Conservation (phyloP, 345 rosid genomes). For the Syzygium aromaticum region DNA sequence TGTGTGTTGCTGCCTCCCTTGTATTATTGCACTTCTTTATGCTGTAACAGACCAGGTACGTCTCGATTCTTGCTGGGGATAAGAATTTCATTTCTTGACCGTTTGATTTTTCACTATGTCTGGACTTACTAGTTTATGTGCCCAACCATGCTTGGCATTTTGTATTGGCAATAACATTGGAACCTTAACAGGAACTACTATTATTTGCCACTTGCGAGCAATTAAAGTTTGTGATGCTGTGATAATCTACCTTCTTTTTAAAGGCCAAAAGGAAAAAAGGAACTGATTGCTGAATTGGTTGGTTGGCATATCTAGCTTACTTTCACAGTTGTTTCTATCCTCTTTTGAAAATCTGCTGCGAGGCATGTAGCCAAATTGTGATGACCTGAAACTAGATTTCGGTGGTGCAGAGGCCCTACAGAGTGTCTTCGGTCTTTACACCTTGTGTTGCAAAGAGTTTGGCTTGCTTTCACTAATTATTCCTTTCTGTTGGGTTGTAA, state of each 20-base stretch:
- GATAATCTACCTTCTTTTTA: neutral
- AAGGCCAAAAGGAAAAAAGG: neutral
- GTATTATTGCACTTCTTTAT: conserved; percentile 90
- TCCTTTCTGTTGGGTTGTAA: neutral
- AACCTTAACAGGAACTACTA: neutral
- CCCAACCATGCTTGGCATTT: neutral
- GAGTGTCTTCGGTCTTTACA: neutral
- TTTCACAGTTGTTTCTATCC: neutral
- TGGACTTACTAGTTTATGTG: neutral
- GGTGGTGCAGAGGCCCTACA: neutral
- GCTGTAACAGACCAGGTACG: conserved; percentile 93
- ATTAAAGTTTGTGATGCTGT: neutral
- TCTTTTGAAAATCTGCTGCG: neutral
- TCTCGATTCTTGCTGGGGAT: conserved; percentile 1
- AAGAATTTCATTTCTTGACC: neutral
- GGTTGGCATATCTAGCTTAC: neutral
- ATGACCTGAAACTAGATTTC: neutral
- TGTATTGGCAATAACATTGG: neutral
- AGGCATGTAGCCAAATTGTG: neutral
- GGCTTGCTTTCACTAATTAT: neutral
- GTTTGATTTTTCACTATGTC: neutral
- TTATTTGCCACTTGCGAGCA: neutral
- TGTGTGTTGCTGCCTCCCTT: conserved; percentile 98
- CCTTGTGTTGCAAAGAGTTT: neutral
- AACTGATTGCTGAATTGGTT: neutral